phyloP scores from a whole-genome alignment of 352 stramenopile genomes.

The Phytophthora pluvialis region DNA sequence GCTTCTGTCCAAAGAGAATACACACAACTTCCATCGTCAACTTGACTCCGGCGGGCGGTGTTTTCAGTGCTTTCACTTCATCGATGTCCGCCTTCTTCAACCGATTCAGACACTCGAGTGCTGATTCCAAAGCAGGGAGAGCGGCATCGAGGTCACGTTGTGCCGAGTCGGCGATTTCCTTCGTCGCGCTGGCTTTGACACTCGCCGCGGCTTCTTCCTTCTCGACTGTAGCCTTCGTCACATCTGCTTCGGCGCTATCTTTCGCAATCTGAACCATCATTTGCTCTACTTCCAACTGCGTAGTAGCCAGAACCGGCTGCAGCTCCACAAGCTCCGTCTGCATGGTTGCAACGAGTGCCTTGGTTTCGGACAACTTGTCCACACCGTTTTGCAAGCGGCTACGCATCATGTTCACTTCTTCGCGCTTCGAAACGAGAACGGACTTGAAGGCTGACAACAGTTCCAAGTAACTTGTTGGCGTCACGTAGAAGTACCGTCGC shows the following conservation, averaged over 20 bases:
- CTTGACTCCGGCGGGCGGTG: slow-evolving; percentile 89
- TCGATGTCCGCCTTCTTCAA: slow-evolving; percentile 93
- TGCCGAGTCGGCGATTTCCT: slow-evolving; percentile 91
- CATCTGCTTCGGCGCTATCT: slow-evolving; percentile 90
- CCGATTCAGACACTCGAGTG: slow-evolving; percentile 89
- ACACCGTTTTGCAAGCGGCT: slow-evolving; percentile 85
- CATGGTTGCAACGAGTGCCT: slow-evolving; percentile 83
- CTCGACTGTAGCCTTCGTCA: slow-evolving; percentile 85
- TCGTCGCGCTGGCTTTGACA: slow-evolving; percentile 85
- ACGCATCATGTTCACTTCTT: slow-evolving; percentile 91
- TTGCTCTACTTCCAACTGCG: slow-evolving; percentile 85
- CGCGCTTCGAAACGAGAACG: slow-evolving; percentile 88
- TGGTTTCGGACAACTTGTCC: slow-evolving; percentile 88
- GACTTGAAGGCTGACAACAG: slow-evolving; percentile 92
- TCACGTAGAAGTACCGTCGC: slow-evolving; percentile 93
- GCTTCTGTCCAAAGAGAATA: slow-evolving; percentile 92
- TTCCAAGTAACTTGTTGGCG: slow-evolving; percentile 93
- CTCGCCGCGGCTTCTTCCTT: slow-evolving; percentile 90
- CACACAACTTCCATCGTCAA: slow-evolving; percentile 94
- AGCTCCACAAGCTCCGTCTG: slow-evolving; percentile 85
- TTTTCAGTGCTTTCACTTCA: slow-evolving; percentile 93
- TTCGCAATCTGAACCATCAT: slow-evolving; percentile 93
- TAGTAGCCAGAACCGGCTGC: slow-evolving; percentile 78
- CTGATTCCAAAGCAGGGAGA: slow-evolving; percentile 85
- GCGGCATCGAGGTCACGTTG: slow-evolving; percentile 90